Evolutionary conservation across 768 basidiomycete species (phyloP), one percentile per base, ranked within the genome.

Genomic region (Sarcomyxa edulis): DNA sequence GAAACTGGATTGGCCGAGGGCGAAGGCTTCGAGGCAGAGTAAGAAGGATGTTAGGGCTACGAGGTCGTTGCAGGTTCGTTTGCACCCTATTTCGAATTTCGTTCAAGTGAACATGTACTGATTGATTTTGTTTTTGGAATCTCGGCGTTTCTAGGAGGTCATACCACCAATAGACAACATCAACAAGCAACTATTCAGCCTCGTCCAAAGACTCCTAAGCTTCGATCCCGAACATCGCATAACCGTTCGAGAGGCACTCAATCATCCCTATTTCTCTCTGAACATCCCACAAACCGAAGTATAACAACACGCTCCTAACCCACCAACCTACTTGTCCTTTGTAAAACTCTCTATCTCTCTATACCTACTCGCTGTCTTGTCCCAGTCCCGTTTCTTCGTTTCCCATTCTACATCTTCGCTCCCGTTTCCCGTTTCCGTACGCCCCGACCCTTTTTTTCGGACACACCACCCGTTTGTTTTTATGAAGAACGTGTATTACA

Each of bases 41-140:
- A 84, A 81, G 68, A 95, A 94, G 61, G 96, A 95, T 51, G 93
- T 99, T 28, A 82, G 83, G 39, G 79, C 83, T 18, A 92, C 92
- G 50, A 78, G 83, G 51, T 66, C 78, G 32, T 66, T 96, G 25
- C 65, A 75, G 68, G 92, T 94, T 45, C 38, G 77, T 70, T 8
- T 32, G 7, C 15, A 20, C n/a, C n/a, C n/a, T n/a, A n/a, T n/a
- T n/a, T n/a, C n/a, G 16, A 8, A 39, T n/a, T 22, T 31, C 32
- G 32, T 21, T 8, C 31, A 42, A n/a, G 32, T 41, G 19, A 24
- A 24, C 27, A 7, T 34, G 23, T 35, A 40, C 27, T 41, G 26
- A 27, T 32, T 39, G 6, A 43, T 38, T 48, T 28, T 47, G 33
- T 39, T n/a, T n/a, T n/a, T n/a, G n/a, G 44, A 32, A 35, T 20